Percentiles rank a stretch among this genome's conserved stretches.
phyloP scores from a whole-genome alignment of 2,329 filamentous ascomycete genomes.

The Aspergillus hortae region DNA sequence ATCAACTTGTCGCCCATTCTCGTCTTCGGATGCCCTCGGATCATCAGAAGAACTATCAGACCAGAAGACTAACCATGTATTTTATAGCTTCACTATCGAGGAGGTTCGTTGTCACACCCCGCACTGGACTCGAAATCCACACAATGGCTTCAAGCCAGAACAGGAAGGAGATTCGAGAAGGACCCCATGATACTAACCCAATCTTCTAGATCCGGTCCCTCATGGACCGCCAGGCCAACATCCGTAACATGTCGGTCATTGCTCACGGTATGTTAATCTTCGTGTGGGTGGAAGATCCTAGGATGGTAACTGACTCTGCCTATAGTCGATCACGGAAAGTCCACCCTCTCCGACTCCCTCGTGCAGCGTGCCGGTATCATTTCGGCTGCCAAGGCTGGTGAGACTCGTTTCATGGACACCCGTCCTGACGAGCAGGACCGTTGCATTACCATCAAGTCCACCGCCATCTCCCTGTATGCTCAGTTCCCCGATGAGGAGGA shows the following conservation, averaged over 20 bases:
- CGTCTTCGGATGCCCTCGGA: neutral
- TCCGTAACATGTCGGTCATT: slow-evolving; percentile 99
- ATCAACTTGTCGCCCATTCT: slow-evolving; percentile 2
- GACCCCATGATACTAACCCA: slow-evolving; percentile 11
- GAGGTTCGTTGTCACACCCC: slow-evolving; percentile 54
- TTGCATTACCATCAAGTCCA: slow-evolving; percentile 99
- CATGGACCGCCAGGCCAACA: slow-evolving; percentile 57
- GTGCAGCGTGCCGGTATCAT: slow-evolving; percentile 99
- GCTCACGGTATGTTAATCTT: slow-evolving; percentile 69
- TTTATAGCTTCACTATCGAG: slow-evolving; percentile 90
- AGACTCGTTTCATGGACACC: slow-evolving; percentile 94
- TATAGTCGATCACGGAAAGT: slow-evolving; percentile 97
- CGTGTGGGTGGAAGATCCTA: neutral
- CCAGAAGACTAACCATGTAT: slow-evolving; percentile 29
- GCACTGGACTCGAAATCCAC: neutral
- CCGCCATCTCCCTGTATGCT: slow-evolving; percentile 97
- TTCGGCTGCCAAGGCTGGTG: slow-evolving; percentile 94
- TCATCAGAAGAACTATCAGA: neutral
- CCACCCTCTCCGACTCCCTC: slow-evolving; percentile 97
- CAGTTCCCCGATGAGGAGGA: slow-evolving; percentile 77
- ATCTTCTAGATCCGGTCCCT: slow-evolving; percentile 41
- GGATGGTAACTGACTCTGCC: neutral
- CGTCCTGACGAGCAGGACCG: slow-evolving; percentile 97
- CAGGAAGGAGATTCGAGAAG: neutral
- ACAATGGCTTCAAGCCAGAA: neutral